Percentiles rank a stretch among this genome's conserved stretches.
Evolutionary conservation across 257 asterid species (phyloP).

Genomic region (Linaria vulgaris): DNA sequence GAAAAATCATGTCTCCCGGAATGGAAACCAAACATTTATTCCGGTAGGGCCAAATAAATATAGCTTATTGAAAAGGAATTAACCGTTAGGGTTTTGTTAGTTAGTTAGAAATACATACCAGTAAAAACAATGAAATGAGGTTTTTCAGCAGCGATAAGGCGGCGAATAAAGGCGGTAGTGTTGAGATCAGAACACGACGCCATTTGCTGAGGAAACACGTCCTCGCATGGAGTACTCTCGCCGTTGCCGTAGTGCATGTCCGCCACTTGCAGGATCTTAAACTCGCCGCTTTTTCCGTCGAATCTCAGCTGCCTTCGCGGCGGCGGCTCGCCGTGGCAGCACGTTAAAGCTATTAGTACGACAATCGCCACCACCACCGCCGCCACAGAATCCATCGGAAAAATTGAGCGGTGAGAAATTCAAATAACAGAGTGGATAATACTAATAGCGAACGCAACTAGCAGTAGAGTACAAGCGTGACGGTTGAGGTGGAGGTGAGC

Average conservation of each 20-base stretch:
- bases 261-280: constrained; percentile 86
- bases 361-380: constrained; percentile 25
- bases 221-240: constrained; percentile 57
- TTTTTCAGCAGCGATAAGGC: constrained; percentile 68
- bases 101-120: constrained; percentile 35
- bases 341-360: constrained; percentile 28
- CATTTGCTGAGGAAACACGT: constrained; percentile 62
- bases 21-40: no score
- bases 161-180: constrained; percentile 75
- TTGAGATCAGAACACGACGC: constrained; percentile 81
- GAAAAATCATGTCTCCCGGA: neutral
- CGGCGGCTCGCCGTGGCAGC: constrained; percentile 25
- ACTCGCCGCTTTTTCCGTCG: constrained; percentile 57
- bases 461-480: no score
- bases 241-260: constrained; percentile 93
- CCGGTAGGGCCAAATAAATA: no score
- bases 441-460: neutral
- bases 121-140: constrained; percentile 86
- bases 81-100: no score
- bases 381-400: constrained; percentile 19
- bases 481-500: neutral
- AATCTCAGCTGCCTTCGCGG: constrained; percentile 50
- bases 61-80: no score
- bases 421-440: neutral
- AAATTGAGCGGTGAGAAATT: neutral